Evolutionary conservation across 1,284 basidiomycete species (phyloP).

Genomic region (Veloporphyrellus conicus): DNA sequence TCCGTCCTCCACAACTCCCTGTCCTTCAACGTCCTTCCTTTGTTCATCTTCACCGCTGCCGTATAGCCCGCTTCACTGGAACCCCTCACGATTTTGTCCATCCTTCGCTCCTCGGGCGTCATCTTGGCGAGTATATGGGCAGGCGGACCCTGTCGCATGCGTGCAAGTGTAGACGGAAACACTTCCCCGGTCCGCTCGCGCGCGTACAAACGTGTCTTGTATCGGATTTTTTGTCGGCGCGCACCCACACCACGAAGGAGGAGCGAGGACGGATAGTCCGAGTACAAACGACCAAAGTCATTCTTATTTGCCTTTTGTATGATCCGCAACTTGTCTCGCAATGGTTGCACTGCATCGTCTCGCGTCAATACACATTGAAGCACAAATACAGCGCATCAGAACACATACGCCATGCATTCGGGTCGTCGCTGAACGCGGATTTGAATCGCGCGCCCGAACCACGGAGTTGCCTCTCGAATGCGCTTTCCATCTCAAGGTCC

Average conservation of each 20-base stretch:
- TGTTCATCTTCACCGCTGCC: slow-evolving; percentile 34
- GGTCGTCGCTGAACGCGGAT: slow-evolving; percentile 21
- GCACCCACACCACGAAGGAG: slow-evolving; percentile 49
- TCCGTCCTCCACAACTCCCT: slow-evolving; percentile 45
- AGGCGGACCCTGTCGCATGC: slow-evolving; percentile 54
- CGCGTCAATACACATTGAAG: slow-evolving; percentile 6
- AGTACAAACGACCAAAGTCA: slow-evolving; percentile 40
- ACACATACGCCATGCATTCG: slow-evolving; percentile 29
- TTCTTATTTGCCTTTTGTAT: slow-evolving; percentile 35
- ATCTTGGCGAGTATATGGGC: slow-evolving; percentile 54
- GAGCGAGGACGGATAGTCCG: slow-evolving; percentile 47
- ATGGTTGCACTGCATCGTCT: slow-evolving; percentile 20
- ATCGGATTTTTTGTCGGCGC: slow-evolving; percentile 52
- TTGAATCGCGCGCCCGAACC: slow-evolving; percentile 8
- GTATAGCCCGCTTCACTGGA: slow-evolving; percentile 64
- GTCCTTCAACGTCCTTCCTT: slow-evolving; percentile 49
- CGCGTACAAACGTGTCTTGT: slow-evolving; percentile 56
- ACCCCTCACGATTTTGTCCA: slow-evolving; percentile 49
- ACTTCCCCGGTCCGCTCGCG: slow-evolving; percentile 62
- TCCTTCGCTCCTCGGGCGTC: slow-evolving; percentile 41
- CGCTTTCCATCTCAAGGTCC: slow-evolving; percentile 51
- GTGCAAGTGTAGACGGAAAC: slow-evolving; percentile 42
- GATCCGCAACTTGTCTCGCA: slow-evolving; percentile 20
- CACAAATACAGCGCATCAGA: neutral
- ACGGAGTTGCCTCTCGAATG: slow-evolving; percentile 49